phyloP scores from a whole-genome alignment of 2,329 filamentous ascomycete species.

The Penicillium olsonii region DNA sequence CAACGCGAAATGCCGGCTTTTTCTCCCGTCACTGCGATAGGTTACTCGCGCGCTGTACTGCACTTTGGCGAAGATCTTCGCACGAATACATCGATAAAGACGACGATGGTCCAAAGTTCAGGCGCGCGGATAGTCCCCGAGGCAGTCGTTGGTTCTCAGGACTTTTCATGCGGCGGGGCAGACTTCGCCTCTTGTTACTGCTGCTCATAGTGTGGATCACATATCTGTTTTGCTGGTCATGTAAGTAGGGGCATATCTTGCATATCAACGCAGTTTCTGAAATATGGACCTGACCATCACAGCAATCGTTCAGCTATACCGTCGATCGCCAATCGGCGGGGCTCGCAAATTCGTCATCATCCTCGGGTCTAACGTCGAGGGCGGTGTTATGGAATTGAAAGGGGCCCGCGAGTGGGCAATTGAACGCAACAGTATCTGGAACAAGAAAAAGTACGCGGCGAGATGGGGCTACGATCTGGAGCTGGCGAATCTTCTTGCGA shows the following conservation, averaged over 20 bases:
- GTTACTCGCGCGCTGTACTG: slow-evolving; percentile 76
- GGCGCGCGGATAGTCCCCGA: slow-evolving; percentile 34
- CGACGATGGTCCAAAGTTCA: slow-evolving; percentile 58
- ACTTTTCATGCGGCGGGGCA: slow-evolving; percentile 64
- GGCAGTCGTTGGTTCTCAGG: slow-evolving; percentile 28
- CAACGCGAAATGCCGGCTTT: slow-evolving; percentile 80
- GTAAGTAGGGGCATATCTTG: slow-evolving; percentile 55
- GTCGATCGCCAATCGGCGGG: slow-evolving; percentile 73
- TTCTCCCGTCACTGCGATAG: slow-evolving; percentile 81
- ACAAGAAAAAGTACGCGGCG: slow-evolving; percentile 85
- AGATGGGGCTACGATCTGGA: slow-evolving; percentile 95
- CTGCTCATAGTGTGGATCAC: slow-evolving; percentile 63
- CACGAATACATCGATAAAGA: slow-evolving; percentile 71
- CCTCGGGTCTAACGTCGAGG: slow-evolving; percentile 87
- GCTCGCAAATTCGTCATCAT: slow-evolving; percentile 93
- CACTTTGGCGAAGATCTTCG: slow-evolving; percentile 58
- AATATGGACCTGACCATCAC: slow-evolving; percentile 29
- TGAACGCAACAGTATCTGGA: slow-evolving; percentile 90
- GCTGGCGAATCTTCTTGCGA: slow-evolving; percentile 97
- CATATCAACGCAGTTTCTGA: background rate
- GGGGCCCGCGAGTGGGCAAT: slow-evolving; percentile 97
- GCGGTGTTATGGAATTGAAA: slow-evolving; percentile 99
- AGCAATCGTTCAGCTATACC: slow-evolving; percentile 64
- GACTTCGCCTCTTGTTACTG: slow-evolving; percentile 62
- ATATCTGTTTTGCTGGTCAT: slow-evolving; percentile 69